A percentile compares a stretch with the other conserved stretches of the same genome.
Evolutionary conservation across 2,329 filamentous ascomycete species (phyloP).

Genomic region (Exserohilum rostratum): DNA sequence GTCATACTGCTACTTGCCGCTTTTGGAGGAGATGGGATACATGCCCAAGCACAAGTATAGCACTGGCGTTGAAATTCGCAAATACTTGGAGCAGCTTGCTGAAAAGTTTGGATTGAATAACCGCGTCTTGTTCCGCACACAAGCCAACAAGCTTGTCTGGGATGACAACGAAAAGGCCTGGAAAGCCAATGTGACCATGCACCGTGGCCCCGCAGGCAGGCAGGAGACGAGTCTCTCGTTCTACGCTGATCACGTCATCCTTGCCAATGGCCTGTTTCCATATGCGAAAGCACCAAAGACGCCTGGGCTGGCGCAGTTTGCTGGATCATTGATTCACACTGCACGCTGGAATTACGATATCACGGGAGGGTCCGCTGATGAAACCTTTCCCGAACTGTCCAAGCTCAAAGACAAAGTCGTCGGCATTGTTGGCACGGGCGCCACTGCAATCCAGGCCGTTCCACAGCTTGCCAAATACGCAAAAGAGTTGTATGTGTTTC

Average conservation of each 20-base stretch:
- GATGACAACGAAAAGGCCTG: conserved; percentile 49
- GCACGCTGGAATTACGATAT: conserved; percentile 53
- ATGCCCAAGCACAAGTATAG: conserved; percentile 58
- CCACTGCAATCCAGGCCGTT: conserved; percentile 51
- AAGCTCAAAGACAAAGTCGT: conserved; percentile 49
- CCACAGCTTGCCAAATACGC: conserved; percentile 49
- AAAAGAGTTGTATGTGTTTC: conserved; percentile 51
- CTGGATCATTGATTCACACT: conserved; percentile 52
- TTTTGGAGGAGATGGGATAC: conserved; percentile 65
- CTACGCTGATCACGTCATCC: conserved; percentile 46
- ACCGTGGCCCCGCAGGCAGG: conserved; percentile 25
- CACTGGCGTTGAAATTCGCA: conserved; percentile 52
- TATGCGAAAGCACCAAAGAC: conserved; percentile 56
- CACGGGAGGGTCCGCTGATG: conserved; percentile 46
- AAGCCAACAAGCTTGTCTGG: conserved; percentile 51
- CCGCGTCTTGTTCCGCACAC: conserved; percentile 53
- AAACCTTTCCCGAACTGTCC: conserved; percentile 32
- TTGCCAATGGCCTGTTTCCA: conserved; percentile 50
- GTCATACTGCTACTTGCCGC: conserved; percentile 62
- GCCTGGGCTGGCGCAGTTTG: conserved; percentile 46
- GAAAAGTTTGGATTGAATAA: conserved; percentile 38
- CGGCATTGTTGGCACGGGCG: conserved; percentile 54
- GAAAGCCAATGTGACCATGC: conserved; percentile 27
- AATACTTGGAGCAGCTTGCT: conserved; percentile 46
- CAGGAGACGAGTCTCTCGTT: conserved; percentile 20